Base-by-base conservation (phyloP, 169 alveolate genomes). In the Eimeria maxima region DNA sequence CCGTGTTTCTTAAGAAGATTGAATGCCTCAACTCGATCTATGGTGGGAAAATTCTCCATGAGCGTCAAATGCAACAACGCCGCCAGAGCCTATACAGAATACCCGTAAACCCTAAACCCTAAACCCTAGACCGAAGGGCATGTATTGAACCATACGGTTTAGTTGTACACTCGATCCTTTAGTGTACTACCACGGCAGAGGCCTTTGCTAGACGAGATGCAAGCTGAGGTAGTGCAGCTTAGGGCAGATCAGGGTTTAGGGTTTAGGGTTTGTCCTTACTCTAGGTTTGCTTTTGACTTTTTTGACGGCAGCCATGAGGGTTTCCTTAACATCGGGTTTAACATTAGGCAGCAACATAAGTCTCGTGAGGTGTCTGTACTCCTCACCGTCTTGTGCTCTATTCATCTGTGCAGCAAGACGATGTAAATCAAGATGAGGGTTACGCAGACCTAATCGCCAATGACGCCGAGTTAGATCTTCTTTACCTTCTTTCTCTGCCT, bases 21-120 rank as follows among this genome's bases (percentile, higher is more conserved):
- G 24, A 81, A 50, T 11, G 90, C 90, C 90, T 81, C 69, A 14
- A 81, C 11, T 81, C 73, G 24, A 45, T 50, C 90, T n/a, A 81
- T 13, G 45, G 90, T 47, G 63, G 90, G 90, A 45, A 81, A 81
- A n/a, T 45, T 47, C 71, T 81, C 90, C 73, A 50, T 27, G 27
- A 81, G 71, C 90, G 90, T 81, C 22, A 81, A 47, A 33, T 50
- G 90, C 90, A 81, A 33, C 90, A 81, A 22, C 69, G 90, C 90
- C 71, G 90, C 90, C 71, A 81, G 45, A 71, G 90, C 90, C 90
- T 81, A 13, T 33, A 22, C 44, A 45, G 73, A 81, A 27, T 42
- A 76, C 87, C 87, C 63, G 16, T 16, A 33, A 65, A 65, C 74
- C 74, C 74, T 65, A 65, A 65, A 65, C 74, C 74, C 74, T 65